Evolutionary conservation across 148 eudicot genomes (phyloP).

Genomic region (Chenopodium suecicum): DNA sequence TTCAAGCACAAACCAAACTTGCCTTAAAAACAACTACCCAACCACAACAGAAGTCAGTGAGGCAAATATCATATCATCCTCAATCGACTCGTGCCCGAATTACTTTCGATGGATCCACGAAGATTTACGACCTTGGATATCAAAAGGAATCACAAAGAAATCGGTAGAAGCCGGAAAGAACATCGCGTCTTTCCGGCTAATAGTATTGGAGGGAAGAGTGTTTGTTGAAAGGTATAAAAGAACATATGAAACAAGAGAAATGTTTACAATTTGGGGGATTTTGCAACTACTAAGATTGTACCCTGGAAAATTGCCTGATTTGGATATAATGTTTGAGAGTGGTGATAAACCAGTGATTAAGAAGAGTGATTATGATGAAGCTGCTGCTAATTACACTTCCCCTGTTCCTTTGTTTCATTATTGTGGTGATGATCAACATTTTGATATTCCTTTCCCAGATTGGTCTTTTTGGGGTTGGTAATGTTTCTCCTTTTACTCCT

Average conservation of each 20-base stretch:
- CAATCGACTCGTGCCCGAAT: conserved; percentile 37
- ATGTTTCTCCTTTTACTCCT: neutral
- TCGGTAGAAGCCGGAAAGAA: conserved; percentile 41
- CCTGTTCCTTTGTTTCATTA: conserved; percentile 49
- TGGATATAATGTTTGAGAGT: conserved; percentile 48
- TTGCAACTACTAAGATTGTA: conserved; percentile 45
- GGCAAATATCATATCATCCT: neutral
- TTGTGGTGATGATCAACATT: conserved; percentile 44
- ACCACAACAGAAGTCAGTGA: neutral
- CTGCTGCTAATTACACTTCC: conserved; percentile 20
- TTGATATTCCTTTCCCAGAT: conserved; percentile 53
- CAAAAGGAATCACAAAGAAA: conserved; percentile 46
- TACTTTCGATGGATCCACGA: conserved; percentile 71
- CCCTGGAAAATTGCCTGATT: conserved; percentile 48
- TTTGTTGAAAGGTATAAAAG: conserved; percentile 38
- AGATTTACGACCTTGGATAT: conserved; percentile 55
- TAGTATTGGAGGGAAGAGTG: conserved; percentile 50
- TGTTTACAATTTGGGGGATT: conserved; percentile 52
- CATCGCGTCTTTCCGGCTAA: conserved; percentile 39
- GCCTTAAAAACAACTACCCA: conserved; percentile 26
- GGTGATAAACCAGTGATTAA: conserved; percentile 37
- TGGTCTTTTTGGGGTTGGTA: conserved; percentile 74
- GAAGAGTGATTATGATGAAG: conserved; percentile 31
- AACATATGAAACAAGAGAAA: conserved; percentile 51
- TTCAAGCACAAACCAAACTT: conserved; percentile 24